phyloP scores from a whole-genome alignment of 1,284 basidiomycete species.

The Xanthoconium separans region DNA sequence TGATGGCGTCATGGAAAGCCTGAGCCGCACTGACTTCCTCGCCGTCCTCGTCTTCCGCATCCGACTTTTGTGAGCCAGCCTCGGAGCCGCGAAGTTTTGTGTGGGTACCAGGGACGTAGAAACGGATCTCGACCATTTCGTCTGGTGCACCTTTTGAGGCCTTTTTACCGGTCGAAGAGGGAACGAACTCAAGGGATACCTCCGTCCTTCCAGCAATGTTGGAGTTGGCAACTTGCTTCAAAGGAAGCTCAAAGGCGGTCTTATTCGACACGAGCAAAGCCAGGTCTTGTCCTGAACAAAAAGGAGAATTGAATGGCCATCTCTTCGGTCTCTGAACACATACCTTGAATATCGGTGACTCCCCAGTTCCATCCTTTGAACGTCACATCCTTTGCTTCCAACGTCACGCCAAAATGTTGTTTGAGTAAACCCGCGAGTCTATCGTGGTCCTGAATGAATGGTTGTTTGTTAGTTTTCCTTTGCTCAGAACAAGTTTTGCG shows the following conservation, averaged over 20 bases:
- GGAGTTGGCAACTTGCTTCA: constrained; percentile 89
- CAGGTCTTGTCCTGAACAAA: constrained; percentile 73
- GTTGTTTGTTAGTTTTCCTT: constrained; percentile 2
- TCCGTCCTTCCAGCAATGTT: constrained; percentile 98
- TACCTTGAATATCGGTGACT: constrained; percentile 90
- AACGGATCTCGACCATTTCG: constrained; percentile 95
- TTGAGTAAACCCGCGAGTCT: constrained; percentile 75
- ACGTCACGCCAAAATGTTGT: constrained; percentile 80
- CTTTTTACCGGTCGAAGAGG: constrained; percentile 49
- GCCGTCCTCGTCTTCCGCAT: constrained; percentile 65
- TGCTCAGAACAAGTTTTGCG: neutral
- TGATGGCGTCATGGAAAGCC: constrained; percentile 95
- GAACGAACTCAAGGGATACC: constrained; percentile 92
- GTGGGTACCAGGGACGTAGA: constrained; percentile 90
- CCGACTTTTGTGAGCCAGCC: constrained; percentile 71
- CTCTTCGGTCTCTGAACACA: constrained; percentile 21
- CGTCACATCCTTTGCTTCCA: constrained; percentile 86
- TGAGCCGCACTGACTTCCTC: constrained; percentile 89
- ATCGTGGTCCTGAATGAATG: constrained; percentile 70
- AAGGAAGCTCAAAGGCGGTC: constrained; percentile 89
- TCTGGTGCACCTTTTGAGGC: constrained; percentile 57
- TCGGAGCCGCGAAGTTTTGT: constrained; percentile 73
- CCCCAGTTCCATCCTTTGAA: constrained; percentile 99
- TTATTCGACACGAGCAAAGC: constrained; percentile 91
- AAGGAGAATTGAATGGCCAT: constrained; percentile 4